Evolutionary conservation across 2,329 filamentous ascomycete species (phyloP).

Genomic region (Tolypocladium nubicola): DNA sequence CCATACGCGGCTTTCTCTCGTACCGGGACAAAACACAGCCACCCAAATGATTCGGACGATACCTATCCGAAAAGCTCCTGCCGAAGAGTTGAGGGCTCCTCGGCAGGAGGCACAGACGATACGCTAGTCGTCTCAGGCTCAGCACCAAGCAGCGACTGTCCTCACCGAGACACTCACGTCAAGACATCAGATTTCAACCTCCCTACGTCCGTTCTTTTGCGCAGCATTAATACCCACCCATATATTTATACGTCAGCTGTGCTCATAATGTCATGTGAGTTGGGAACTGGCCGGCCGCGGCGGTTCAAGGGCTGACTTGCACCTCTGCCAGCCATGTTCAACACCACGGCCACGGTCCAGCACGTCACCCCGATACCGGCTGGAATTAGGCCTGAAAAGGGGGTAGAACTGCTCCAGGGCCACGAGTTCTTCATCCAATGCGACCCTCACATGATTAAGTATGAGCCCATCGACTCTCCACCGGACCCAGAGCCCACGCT

Average conservation of each 20-base stretch:
- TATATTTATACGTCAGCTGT: not conserved
- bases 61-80: not conserved
- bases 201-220: not conserved
- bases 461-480: constrained; percentile 22
- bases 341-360: constrained; percentile 27
- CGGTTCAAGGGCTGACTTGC: not conserved
- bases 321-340: constrained; percentile 27
- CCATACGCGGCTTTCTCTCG: too few species aligned
- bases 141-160: too few species aligned
- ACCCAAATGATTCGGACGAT: not conserved
- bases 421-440: constrained; percentile 40
- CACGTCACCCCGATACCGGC: constrained; percentile 33
- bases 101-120: not conserved
- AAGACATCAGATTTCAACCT: not conserved
- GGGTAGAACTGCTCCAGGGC: constrained; percentile 37
- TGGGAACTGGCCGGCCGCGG: not conserved
- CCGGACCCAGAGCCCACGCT: constrained; percentile 16
- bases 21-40: not conserved
- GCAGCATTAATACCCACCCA: not conserved
- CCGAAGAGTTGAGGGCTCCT: not conserved
- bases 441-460: constrained; percentile 39
- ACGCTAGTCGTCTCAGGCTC: not conserved
- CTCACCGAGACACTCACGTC: not conserved
- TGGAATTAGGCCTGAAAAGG: constrained; percentile 21
- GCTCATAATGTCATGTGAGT: constrained; percentile 9